Evolutionary conservation across 139 green algal species (phyloP).

Genomic region (Spirogloea muscicola): DNA sequence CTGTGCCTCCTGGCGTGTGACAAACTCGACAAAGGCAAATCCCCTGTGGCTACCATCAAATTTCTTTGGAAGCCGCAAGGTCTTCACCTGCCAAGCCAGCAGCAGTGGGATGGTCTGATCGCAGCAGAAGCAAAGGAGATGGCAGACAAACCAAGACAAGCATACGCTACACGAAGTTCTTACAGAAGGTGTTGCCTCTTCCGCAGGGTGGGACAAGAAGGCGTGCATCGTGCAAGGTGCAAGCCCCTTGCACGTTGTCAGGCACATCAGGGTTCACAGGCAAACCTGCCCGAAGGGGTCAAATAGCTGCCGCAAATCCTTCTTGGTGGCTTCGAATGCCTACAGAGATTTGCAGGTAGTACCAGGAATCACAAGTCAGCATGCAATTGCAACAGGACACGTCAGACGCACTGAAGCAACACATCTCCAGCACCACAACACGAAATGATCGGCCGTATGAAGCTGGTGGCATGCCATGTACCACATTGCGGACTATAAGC

Average conservation of each 20-base stretch:
- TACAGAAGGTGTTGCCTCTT: not conserved
- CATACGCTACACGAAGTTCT: not conserved
- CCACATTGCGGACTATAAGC: constrained; percentile 92
- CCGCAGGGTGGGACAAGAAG: no score
- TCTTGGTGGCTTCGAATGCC: constrained; percentile 91
- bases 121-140: not conserved
- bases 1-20: constrained; percentile 57
- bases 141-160: no score
- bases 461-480: no score
- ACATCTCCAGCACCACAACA: no score
- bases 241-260: no score
- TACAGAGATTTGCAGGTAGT: no score
- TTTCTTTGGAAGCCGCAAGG: constrained; percentile 88
- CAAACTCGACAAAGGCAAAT: constrained; percentile 60
- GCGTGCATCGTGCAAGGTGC: no score
- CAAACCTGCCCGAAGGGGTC: constrained; percentile 76
- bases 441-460: no score
- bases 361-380: no score
- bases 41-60: constrained; percentile 89
- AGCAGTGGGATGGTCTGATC: not conserved
- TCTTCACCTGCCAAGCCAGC: constrained; percentile 70
- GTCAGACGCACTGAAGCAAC: no score
- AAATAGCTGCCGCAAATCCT: constrained; percentile 88
- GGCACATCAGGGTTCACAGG: no score
- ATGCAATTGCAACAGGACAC: no score